Evolutionary conservation across 139 green algal genomes (phyloP), one percentile per base, ranked within the genome.

Genomic region (Ettlia oleoabundans): DNA sequence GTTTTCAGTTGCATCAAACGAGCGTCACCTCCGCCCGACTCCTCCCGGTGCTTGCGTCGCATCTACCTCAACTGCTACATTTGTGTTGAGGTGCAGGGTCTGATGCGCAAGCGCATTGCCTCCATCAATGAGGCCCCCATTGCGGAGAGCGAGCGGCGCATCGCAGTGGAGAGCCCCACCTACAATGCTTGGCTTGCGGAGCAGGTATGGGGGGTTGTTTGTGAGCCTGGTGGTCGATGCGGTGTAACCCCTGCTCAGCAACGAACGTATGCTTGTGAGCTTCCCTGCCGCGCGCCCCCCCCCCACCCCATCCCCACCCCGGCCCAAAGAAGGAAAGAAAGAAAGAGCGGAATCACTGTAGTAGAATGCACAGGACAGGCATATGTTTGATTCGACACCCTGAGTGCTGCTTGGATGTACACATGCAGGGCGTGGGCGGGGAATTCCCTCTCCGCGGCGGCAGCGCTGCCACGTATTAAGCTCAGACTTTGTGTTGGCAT

Each of bases 101-200:
- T 85, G 40, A 90, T 90, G 86, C 51, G 68, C 33, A 86, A 88
- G 70, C 83, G 86, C n/a, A 85, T 86, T 26, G 83, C 86, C 30
- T 76, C 28, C 79, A 88, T 90, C 74, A 90, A 88, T 35, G 86
- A 90, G 37, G 83, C 80, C 22, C 70, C 74, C 28, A 90, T 90
- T 18, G 3, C 38, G 2, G 43, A 38, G 0, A 37, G 55, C 9
- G 72, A 88, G 73, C 71, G 86, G 13, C 79, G 73, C 73, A 88
- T 89, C 43, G 30, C 75, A 7, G 81, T 84, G 42, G 62, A 82
- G 8, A 40, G 70, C 15, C n/a, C 9, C n/a, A 40, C 33, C 0
- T 40, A 74, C 61, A 85, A 87, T 41, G 65, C 41, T 0, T 87
- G 85, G 77, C 77, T 89, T n/a, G n/a, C n/a, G n/a, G n/a, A n/a